Evolutionary conservation across 495 filamentous ascomycete genomes (phyloP), one percentile per base, ranked within the genome.

Genomic region (Xylaria scruposa): DNA sequence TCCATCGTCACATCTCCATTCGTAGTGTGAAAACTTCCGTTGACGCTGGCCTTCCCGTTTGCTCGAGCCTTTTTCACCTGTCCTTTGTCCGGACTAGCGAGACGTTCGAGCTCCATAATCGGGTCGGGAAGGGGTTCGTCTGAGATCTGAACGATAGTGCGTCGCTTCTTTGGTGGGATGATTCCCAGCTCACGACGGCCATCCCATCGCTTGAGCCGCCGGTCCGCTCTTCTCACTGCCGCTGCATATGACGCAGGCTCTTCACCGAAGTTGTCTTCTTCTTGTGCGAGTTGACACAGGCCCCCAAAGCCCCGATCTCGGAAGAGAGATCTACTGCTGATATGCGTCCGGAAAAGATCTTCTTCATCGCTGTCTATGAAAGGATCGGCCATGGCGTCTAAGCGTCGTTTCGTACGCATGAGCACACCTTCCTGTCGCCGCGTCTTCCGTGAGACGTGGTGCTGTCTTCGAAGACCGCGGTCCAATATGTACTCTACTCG

Each of bases 401-500:
- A 84, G 26, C 95, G 86, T 53, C 88, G 89, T 81, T 89, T 88
- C 0, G 91, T 91, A 71, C 92, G 90, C 71, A 91, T 85, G 58
- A 92, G 86, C 46, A 85, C 86, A 74, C 87, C 94, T 78, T 88
- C 86, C 76, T 79, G 82, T 73, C 83, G 88, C 65, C 90, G 91
- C 72, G 73, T 77, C 78, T 85, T 90, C 15, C 92, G 87, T 4
- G 91, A 82, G 44, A 84, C 82, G 71, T 90, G 90, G 68, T 91
- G 89, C 67, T 89, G 84, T 63, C 81, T 85, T 70, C 88, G 89
- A 44, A 94, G 83, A 54, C 92, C 92, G 24, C 92, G 90, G 74
- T 93, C 89, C 40, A 99, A 88, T 56, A 96, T 90, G 76, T 96
- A 93, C 64, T 97, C 92, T 53, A 97, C 93, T 17, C 94, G 91